These are phyloP conservation scores for Lachnellula subtilissima DNA, from an alignment of 2,329 filamentous ascomycete species.

Conservation along the genomic window DNA sequence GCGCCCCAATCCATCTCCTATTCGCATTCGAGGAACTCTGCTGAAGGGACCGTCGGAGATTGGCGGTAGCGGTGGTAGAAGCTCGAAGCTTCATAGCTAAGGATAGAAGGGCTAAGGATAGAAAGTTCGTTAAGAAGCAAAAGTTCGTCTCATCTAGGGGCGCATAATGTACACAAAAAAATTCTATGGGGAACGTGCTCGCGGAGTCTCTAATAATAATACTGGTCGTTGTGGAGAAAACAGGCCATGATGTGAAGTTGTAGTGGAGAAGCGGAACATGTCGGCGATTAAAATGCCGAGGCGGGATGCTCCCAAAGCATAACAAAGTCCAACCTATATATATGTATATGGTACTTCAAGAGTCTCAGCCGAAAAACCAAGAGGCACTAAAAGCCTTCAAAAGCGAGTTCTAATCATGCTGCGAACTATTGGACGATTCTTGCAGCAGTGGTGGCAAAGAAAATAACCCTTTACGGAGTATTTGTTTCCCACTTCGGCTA, in stretches of 20 bases:
- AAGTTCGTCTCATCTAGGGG: constrained; percentile 2
- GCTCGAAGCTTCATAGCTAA: constrained; percentile 12
- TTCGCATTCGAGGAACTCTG: not conserved
- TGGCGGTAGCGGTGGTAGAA: constrained; percentile 3
- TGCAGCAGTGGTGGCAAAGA: too few species aligned
- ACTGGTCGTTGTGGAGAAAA: not conserved
- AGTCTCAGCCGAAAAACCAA: too few species aligned
- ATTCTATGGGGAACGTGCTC: not conserved
- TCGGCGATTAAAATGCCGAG: constrained; percentile 1
- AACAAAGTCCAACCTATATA: not conserved
- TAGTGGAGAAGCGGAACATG: not conserved
- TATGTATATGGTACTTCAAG: too few species aligned
- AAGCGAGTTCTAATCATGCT: too few species aligned
- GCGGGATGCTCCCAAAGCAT: not conserved
- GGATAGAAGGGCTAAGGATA: not conserved
- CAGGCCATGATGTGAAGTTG: constrained; percentile 1
- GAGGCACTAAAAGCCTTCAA: too few species aligned
- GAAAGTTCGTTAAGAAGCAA: not conserved
- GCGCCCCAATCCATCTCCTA: not conserved
- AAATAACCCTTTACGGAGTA: too few species aligned
- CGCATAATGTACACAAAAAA: constrained; percentile 7
- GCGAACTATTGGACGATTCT: too few species aligned
- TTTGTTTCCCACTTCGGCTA: too few species aligned
- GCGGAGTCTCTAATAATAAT: not conserved
- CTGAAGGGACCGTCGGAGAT: constrained; percentile 5